Base-by-base conservation (phyloP, 139 green algal species). In the Chlamydomonas sp. region DNA sequence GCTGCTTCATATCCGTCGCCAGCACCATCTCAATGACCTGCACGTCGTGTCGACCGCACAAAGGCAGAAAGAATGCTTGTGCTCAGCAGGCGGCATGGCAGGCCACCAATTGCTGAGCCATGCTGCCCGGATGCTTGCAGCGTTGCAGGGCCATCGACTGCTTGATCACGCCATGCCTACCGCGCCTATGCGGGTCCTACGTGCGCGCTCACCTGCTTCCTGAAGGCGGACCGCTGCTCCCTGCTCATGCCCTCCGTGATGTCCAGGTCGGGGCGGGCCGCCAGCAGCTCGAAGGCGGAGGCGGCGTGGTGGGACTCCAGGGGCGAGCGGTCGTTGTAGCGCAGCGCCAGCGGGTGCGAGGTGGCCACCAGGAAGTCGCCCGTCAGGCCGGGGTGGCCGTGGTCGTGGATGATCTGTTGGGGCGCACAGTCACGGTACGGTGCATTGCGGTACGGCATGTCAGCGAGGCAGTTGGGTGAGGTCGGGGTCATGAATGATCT, bases 1-100 rank as follows among this genome's bases (percentile, higher is more conserved):
- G 90, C 75, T 87, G 79, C 78, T 91, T 90, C 92, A 95, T 95
- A 81, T 95, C 92, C 5, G 92, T 95, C 2, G 72, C 86, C 84
- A 94, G 83, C 59, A 95, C 90, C 71, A 77, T 57, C 3, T 77
- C 84, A 90, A 77, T 77, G 17, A 77, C 71, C 71, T 77, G 71
- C 3, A 5, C 18, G 69, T 9, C 9, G 12, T 69, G 9, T 69
- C 9, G 9, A 49, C 31, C 31, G 31, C 31, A 49, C 31, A 49
- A 49, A 49, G 31, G 31, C 31, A 49, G 31, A 49, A 49, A 49
- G 31, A 49, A 49, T 49, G 31, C 31, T 49, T 49, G 31, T 49
- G 31, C 31, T 49, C 31, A 49, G 31, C 31, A 49, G 31, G 31
- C 31, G 31, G 31, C 31, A 49, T 49, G 31, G 31, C 31, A 49